Conservation (phyloP, 2,329 filamentous ascomycete genomes). For the Diaporthe sp. region DNA sequence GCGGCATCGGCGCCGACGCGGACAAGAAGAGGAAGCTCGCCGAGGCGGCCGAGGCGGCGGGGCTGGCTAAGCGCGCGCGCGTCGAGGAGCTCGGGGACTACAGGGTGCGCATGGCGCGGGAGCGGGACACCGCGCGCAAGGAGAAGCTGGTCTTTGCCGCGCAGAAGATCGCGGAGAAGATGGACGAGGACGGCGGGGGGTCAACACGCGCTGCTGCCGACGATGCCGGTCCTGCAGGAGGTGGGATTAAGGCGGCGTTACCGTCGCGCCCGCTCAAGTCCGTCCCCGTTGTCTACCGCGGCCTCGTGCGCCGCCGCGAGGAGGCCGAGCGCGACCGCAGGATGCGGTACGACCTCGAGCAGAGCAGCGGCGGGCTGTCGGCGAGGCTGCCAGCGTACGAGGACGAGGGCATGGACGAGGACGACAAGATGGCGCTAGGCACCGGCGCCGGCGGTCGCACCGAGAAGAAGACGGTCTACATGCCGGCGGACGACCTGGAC, state of each 20-base stretch:
- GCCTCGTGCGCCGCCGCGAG: conserved; percentile 77
- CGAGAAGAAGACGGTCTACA: conserved; percentile 65
- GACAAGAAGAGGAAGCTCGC: conserved; percentile 84
- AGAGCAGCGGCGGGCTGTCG: conserved; percentile 64
- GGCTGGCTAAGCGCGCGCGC: conserved; percentile 68
- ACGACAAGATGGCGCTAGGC: conserved; percentile 79
- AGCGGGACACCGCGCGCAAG: conserved; percentile 76
- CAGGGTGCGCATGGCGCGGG: conserved; percentile 77
- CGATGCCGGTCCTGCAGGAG: neutral
- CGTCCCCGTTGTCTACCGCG: conserved; percentile 85
- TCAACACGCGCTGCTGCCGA: conserved; percentile 45
- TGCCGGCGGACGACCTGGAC: conserved; percentile 77
- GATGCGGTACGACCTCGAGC: conserved; percentile 76
- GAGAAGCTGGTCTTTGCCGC: conserved; percentile 82
- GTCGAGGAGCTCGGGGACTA: conserved; percentile 73
- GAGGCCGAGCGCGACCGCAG: conserved; percentile 77
- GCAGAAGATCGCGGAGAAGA: conserved; percentile 84
- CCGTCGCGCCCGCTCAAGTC: conserved; percentile 70
- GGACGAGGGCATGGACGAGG: conserved; percentile 75
- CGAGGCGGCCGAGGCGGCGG: conserved; percentile 69
- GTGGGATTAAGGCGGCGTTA: conserved; percentile 48
- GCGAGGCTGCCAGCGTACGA: conserved; percentile 73
- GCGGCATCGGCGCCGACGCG: conserved; percentile 86
- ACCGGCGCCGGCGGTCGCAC: conserved; percentile 54
- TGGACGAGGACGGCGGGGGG: conserved; percentile 69